Evolutionary conservation across 371 early-diverging fungal genomes (phyloP).

Genomic region (Choanephora cucurbitarum): DNA sequence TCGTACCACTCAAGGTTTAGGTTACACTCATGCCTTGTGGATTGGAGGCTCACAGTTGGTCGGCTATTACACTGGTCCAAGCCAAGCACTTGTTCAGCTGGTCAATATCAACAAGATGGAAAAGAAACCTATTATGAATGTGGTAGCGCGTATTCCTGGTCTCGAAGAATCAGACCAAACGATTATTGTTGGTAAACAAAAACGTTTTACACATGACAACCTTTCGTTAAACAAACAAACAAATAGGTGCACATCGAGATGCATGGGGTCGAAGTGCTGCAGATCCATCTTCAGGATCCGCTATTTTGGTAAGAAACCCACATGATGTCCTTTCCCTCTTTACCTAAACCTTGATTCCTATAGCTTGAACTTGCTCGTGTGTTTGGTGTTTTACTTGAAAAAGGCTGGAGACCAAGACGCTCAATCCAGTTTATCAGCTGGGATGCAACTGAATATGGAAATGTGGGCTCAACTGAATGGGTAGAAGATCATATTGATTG

Average conservation of each 20-base stretch:
- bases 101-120: conserved; percentile 58
- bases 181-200: conserved; percentile 50
- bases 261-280: conserved; percentile 70
- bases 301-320: conserved; percentile 46
- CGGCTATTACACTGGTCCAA: conserved; percentile 60
- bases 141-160: conserved; percentile 62
- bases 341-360: no score
- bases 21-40: conserved; percentile 30
- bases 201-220: not conserved
- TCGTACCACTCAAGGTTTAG: conserved; percentile 51
- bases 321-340: not conserved
- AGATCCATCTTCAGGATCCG: conserved; percentile 69
- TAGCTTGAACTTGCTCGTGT: conserved; percentile 60
- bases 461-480: conserved; percentile 72
- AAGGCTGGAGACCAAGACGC: conserved; percentile 70
- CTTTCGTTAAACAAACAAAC: no score
- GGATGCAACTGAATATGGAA: conserved; percentile 72
- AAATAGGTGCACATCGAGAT: conserved; percentile 65
- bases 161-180: conserved; percentile 56
- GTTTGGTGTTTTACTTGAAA: conserved; percentile 54
- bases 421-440: conserved; percentile 67
- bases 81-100: conserved; percentile 49
- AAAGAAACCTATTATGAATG: conserved; percentile 66
- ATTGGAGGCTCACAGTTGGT: conserved; percentile 46
- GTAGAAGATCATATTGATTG: conserved; percentile 63